Evolutionary conservation across 2,329 filamentous ascomycete species (phyloP).

Genomic region (Fusarium globosum): DNA sequence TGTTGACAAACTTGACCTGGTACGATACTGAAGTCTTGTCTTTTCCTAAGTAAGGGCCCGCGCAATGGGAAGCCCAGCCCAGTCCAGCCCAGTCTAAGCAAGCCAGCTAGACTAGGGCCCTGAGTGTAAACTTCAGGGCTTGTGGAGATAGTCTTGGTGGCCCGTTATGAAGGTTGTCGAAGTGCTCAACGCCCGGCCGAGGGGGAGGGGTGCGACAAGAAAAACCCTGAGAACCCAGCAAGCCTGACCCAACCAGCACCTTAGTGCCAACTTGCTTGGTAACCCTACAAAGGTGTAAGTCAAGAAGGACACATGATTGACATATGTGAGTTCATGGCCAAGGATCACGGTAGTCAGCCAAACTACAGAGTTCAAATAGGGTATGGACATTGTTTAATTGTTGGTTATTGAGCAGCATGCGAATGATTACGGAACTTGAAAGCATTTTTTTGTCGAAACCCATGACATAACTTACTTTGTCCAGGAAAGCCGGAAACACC

Average conservation of each 20-base stretch:
- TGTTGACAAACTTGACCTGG: conserved; percentile 20
- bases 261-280: conserved; percentile 42
- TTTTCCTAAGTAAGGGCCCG: conserved; percentile 20
- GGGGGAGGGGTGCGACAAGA: conserved; percentile 36
- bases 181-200: conserved; percentile 24
- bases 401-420: conserved; percentile 17
- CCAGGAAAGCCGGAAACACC: conserved; percentile 1
- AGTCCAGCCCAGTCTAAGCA: conserved; percentile 17
- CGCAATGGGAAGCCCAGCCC: conserved; percentile 21
- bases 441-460: background rate
- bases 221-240: conserved; percentile 28
- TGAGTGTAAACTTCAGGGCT: conserved; percentile 36
- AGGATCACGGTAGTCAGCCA: conserved; percentile 22
- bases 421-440: background rate
- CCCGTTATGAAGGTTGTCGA: conserved; percentile 33
- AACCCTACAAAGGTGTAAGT: conserved; percentile 40
- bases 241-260: conserved; percentile 31
- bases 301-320: conserved; percentile 40
- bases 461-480: background rate
- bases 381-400: conserved; percentile 3
- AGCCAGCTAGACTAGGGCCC: conserved; percentile 25
- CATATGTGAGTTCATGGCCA: conserved; percentile 29
- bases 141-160: conserved; percentile 40
- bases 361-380: conserved; percentile 7
- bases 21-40: conserved; percentile 27